Conservation (phyloP, 495 filamentous ascomycete species). For the Articulospora tetracladia region DNA sequence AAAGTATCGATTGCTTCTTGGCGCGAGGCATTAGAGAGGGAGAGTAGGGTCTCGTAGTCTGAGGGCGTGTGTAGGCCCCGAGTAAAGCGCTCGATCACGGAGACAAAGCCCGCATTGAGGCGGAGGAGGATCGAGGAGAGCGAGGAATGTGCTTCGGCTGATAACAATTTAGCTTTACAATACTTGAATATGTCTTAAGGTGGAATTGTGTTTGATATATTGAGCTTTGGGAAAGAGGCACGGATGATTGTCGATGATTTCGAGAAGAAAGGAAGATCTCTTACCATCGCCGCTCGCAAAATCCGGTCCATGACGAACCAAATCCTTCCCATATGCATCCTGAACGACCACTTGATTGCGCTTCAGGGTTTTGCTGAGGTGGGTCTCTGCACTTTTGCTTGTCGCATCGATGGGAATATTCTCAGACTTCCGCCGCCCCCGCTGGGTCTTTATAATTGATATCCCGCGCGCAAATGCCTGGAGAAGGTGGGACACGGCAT, state of each 20-base stretch:
- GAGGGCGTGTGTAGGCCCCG: slow-evolving; percentile 16
- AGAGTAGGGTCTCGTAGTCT: slow-evolving; percentile 23
- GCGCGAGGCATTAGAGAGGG: slow-evolving; percentile 21
- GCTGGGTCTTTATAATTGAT: slow-evolving; percentile 19
- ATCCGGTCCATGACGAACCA: slow-evolving; percentile 10
- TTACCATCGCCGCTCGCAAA: slow-evolving; percentile 26
- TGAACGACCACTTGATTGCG: slow-evolving; percentile 18
- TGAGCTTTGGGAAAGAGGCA: not conserved
- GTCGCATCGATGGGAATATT: slow-evolving; percentile 5
- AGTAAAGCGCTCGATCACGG: slow-evolving; percentile 21
- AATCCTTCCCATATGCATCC: slow-evolving; percentile 15
- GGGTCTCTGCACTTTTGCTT: slow-evolving; percentile 11
- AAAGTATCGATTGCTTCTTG: slow-evolving; percentile 26
- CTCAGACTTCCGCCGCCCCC: slow-evolving; percentile 1
- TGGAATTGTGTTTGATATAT: not conserved
- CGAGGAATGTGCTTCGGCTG: slow-evolving; percentile 23
- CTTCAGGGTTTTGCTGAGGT: slow-evolving; percentile 18
- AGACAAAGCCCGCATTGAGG: slow-evolving; percentile 25
- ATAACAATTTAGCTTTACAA: not conserved
- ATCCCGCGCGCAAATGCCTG: slow-evolving; percentile 19
- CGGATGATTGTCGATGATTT: not conserved
- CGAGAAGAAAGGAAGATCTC: not conserved
- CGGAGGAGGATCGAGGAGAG: slow-evolving; percentile 23
- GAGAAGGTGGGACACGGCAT: slow-evolving; percentile 20
- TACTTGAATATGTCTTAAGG: not conserved